A percentile compares a stretch with the other conserved stretches of the same genome.
Conservation (phyloP, 1,139 yeast species). For the Blastobotrys proliferans region DNA sequence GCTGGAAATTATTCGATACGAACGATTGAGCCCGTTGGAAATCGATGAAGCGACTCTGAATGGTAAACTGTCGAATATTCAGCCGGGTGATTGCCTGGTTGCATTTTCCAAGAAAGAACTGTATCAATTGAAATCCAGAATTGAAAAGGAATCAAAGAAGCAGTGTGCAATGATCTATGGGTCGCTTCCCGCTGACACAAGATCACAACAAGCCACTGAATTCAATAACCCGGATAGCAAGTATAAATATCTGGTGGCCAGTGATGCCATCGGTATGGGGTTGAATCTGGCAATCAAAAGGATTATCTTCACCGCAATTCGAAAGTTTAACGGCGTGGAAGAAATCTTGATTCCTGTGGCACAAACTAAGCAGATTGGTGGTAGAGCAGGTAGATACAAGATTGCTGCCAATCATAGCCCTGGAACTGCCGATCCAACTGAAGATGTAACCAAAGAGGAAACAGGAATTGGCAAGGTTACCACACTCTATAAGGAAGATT, state of each 20-base stretch:
- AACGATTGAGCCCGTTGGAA: conserved; percentile 68
- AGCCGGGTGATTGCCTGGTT: conserved; percentile 83
- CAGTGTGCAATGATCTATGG: conserved; percentile 93
- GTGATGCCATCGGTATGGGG: conserved; percentile 99
- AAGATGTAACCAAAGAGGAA: conserved; percentile 48
- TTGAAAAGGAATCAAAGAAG: conserved; percentile 27
- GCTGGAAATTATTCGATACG: conserved; percentile 59
- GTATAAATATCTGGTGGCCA: conserved; percentile 79
- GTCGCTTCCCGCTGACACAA: conserved; percentile 91
- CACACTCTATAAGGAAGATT: conserved; percentile 28
- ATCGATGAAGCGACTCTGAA: conserved; percentile 45
- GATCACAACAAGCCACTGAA: conserved; percentile 74
- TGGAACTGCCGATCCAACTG: conserved; percentile 15
- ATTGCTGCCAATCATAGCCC: conserved; percentile 24
- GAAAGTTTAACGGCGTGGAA: conserved; percentile 66
- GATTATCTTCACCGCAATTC: conserved; percentile 63
- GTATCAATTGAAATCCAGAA: conserved; percentile 26
- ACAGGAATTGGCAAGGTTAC: conserved; percentile 44
- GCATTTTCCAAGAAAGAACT: conserved; percentile 64
- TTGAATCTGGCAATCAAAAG: conserved; percentile 78
- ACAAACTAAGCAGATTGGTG: conserved; percentile 87
- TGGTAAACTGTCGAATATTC: conserved; percentile 33
- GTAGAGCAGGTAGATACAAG: conserved; percentile 86
- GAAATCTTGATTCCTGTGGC: conserved; percentile 46
- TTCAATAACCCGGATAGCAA: conserved; percentile 64